Conservation (phyloP, 768 basidiomycete species). For the Suillus ampliporus region DNA sequence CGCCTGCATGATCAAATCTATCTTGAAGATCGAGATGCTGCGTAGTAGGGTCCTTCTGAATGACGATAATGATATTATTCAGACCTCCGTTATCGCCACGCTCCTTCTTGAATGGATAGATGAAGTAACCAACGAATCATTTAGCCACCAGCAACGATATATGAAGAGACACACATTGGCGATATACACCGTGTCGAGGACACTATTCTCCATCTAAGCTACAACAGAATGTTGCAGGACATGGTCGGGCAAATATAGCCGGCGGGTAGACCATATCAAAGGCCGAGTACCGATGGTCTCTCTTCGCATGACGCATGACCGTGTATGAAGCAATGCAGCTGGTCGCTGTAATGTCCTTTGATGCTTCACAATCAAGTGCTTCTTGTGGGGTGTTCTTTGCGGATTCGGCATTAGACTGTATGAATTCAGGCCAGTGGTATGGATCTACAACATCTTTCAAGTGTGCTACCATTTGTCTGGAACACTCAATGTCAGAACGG, state of each 20-base stretch:
- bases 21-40: slow-evolving; percentile 30
- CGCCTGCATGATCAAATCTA: slow-evolving; percentile 27
- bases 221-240: slow-evolving; percentile 28
- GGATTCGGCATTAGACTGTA: slow-evolving; percentile 25
- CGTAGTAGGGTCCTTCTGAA: slow-evolving; percentile 29
- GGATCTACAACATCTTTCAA: slow-evolving; percentile 30
- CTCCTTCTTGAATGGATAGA: slow-evolving; percentile 39
- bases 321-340: slow-evolving; percentile 32
- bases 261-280: slow-evolving; percentile 34
- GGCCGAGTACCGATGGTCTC: slow-evolving; percentile 36
- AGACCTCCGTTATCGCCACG: slow-evolving; percentile 31
- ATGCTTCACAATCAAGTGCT: slow-evolving; percentile 32
- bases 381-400: slow-evolving; percentile 30
- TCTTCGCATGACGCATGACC: slow-evolving; percentile 35
- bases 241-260: slow-evolving; percentile 28
- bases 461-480: slow-evolving; percentile 29
- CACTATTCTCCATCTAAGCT: slow-evolving; percentile 32
- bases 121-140: background rate
- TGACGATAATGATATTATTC: slow-evolving; percentile 35
- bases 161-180: slow-evolving; percentile 23
- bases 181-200: slow-evolving; percentile 33
- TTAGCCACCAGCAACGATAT: background rate
- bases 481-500: background rate
- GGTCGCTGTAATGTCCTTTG: slow-evolving; percentile 15
- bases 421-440: slow-evolving; percentile 35